A percentile compares a stretch with the other conserved stretches of the same genome.
Evolutionary conservation across 108 stramenopile species (phyloP).

Genomic region (Nitzschia palea): DNA sequence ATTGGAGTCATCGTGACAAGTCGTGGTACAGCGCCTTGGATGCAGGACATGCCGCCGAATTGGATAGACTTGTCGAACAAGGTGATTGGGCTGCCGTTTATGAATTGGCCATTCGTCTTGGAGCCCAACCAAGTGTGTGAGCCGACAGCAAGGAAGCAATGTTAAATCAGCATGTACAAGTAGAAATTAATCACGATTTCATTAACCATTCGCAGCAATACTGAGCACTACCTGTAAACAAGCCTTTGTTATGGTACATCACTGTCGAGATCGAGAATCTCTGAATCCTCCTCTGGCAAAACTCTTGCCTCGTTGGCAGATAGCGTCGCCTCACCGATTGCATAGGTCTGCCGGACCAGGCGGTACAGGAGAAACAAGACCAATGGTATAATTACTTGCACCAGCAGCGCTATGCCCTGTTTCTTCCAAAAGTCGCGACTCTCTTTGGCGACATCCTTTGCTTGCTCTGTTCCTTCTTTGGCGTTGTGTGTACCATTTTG

Average conservation of each 20-base stretch:
- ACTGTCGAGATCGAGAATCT: background rate
- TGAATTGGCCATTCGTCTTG: slow-evolving; percentile 65
- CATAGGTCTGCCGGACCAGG: background rate
- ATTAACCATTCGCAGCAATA: too few relatives aligned
- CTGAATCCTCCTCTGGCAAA: background rate
- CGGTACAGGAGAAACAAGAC: slow-evolving; percentile 13
- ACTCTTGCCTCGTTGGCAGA: background rate
- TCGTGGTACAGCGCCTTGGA: background rate
- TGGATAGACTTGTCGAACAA: slow-evolving; percentile 72
- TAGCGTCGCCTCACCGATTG: background rate
- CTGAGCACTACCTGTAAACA: too few relatives aligned
- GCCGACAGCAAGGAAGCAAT: too few relatives aligned
- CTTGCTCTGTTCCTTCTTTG: background rate
- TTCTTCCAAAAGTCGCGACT: slow-evolving; percentile 6
- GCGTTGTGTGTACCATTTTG: background rate
- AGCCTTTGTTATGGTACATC: background rate
- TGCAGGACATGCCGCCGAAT: slow-evolving; percentile 32
- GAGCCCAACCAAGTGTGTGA: too few relatives aligned
- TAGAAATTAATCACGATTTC: too few relatives aligned
- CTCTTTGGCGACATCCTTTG: background rate
- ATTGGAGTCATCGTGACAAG: slow-evolving; percentile 2
- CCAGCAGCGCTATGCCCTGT: background rate
- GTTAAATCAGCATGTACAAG: too few relatives aligned
- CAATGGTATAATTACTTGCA: slow-evolving; percentile 15
- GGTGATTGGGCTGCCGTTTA: slow-evolving; percentile 83